Evolutionary conservation across 2,329 filamentous ascomycete genomes (phyloP), one percentile per base, ranked within the genome.

Genomic region (Plenodomus biglobosus): DNA sequence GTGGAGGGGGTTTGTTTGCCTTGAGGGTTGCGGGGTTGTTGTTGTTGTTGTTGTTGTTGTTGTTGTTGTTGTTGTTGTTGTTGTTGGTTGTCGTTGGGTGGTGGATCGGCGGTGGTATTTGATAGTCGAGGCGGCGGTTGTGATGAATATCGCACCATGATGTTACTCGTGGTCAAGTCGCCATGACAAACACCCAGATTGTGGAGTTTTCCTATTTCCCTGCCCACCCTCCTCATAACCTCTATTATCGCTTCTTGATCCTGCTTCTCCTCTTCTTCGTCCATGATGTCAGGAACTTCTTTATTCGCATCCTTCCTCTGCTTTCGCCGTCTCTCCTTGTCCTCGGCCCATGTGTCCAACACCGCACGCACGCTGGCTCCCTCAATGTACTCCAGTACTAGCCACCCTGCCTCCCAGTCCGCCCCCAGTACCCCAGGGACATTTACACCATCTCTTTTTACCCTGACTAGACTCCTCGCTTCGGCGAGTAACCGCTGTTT

Each of bases 81-180:
- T n/a, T n/a, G n/a, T n/a, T n/a, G n/a, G n/a, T n/a, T n/a, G n/a
- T n/a, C n/a, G n/a, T n/a, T n/a, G n/a, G n/a, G n/a, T n/a, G n/a
- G n/a, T n/a, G n/a, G n/a, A n/a, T n/a, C n/a, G n/a, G n/a, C n/a
- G n/a, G n/a, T n/a, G n/a, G n/a, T n/a, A n/a, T n/a, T n/a, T n/a
- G n/a, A n/a, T n/a, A n/a, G n/a, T n/a, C n/a, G n/a, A n/a, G n/a
- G n/a, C n/a, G n/a, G n/a, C n/a, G n/a, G n/a, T n/a, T n/a, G n/a
- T n/a, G n/a, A n/a, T n/a, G n/a, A n/a, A n/a, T n/a, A n/a, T n/a
- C n/a, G n/a, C 58, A 97, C 69, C 86, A 99, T 96, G 76, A 99
- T 80, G 74, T 99, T 99, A 75, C 92, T 96, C 55, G 92, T 99
- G 52, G 94, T 99, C 75, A 99, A 74, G 75, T 99, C 94, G 35